Evolutionary conservation across 176 grass and related monocot genomes (phyloP), one percentile per base, ranked within the genome.

Genomic region (Elaeis guineensis): DNA sequence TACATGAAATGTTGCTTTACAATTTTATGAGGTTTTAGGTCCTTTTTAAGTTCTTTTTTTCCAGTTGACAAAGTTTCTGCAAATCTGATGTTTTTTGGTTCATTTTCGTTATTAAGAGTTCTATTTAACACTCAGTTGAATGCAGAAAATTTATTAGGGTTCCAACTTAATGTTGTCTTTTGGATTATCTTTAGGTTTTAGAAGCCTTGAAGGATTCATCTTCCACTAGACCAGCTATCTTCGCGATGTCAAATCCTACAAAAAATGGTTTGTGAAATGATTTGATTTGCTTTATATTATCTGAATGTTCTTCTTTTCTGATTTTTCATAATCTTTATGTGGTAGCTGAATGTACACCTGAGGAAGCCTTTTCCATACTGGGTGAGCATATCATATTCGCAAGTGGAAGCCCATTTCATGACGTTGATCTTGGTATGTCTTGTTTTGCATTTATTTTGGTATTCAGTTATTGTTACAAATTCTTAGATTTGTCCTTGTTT

Each of bases 231-330:
- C 84, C 87, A 63, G 93, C 93, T 62, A 78, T 91, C 79, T 97
- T 97, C 68, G 93, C 93, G 25, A 97, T 97, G 87, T 91, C 87
- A 62, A 98, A 92, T 78, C 93, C 93, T 70, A 98, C 87, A 64
- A 89, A 89, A 54, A 98, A 98, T 62, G 93, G 93, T 92, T 65
- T 28, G 78, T 80, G 21, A 51, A 26, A 60, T 28, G 66, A 17
- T 44, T 44, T 44, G 35, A 44, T 12, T 44, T 12, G 1, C 11
- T 44, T 44, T 9, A 44, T 12, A 44, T 1, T 67, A 54, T 84
- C 74, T 66, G 53, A 78, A 3, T 73, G 16, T 70, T 52, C 25
- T 49, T 65, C 51, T 16, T 59, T 50, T 20, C 19, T 62, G 30
- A 90, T 54, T 29, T 73, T 35, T 18, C 0, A 12, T 24, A 5